Conservation (phyloP, 2,329 filamentous ascomycete genomes). For the Calonectria honghensis region DNA sequence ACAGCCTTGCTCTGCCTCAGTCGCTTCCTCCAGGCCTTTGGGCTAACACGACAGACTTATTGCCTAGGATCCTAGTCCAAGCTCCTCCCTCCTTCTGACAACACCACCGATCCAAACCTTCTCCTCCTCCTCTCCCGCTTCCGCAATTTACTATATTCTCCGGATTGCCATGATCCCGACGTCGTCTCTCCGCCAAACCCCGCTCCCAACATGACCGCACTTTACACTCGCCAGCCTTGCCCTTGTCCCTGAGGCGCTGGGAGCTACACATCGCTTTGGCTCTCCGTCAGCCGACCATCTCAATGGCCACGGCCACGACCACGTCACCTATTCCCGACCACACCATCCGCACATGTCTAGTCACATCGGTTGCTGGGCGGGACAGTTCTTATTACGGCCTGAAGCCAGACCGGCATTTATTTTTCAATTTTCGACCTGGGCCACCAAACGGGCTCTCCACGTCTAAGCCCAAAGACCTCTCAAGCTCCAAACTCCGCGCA, state of each 20-base stretch:
- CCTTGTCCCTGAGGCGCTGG: slow-evolving; percentile 24
- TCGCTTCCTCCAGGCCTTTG: slow-evolving; percentile 18
- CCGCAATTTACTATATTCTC: not conserved
- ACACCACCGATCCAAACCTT: slow-evolving; percentile 30
- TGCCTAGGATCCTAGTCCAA: slow-evolving; percentile 38
- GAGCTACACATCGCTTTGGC: slow-evolving; percentile 12
- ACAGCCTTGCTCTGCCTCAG: slow-evolving; percentile 31
- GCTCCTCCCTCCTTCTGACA: slow-evolving; percentile 36
- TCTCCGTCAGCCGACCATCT: slow-evolving; percentile 28
- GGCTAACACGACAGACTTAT: slow-evolving; percentile 39
- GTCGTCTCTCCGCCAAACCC: not conserved
- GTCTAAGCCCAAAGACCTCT: slow-evolving; percentile 52
- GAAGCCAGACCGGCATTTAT: slow-evolving; percentile 46
- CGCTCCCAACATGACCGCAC: not conserved
- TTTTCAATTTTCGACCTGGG: slow-evolving; percentile 53
- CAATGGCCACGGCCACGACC: slow-evolving; percentile 28
- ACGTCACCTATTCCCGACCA: slow-evolving; percentile 26
- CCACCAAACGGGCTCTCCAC: slow-evolving; percentile 51
- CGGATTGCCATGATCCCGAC: not conserved
- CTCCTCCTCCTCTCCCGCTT: slow-evolving; percentile 5
- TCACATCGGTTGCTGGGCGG: slow-evolving; percentile 26
- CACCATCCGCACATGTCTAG: slow-evolving; percentile 6
- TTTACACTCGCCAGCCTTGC: not conserved
- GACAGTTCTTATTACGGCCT: slow-evolving; percentile 40
- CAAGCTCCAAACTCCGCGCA: slow-evolving; percentile 62